Evolutionary conservation across 768 basidiomycete genomes (phyloP).

Genomic region (Gautieria morchelliformis): DNA sequence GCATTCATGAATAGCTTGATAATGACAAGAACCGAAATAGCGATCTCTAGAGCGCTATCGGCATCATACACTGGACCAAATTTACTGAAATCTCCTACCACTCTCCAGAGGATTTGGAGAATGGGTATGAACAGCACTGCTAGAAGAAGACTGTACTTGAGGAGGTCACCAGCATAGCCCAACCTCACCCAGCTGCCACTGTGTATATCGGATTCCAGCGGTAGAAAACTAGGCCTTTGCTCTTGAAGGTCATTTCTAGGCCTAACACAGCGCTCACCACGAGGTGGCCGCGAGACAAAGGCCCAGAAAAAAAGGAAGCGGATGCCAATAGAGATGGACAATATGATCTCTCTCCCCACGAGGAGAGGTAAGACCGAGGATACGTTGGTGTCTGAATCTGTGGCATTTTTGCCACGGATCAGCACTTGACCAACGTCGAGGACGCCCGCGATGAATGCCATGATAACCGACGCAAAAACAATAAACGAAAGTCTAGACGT

Average conservation of each 20-base stretch:
- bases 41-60: slow-evolving; percentile 48
- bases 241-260: slow-evolving; percentile 4
- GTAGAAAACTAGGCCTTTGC: slow-evolving; percentile 11
- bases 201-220: slow-evolving; percentile 25
- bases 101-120: slow-evolving; percentile 58
- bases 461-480: slow-evolving; percentile 47
- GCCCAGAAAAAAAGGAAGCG: slow-evolving; percentile 64
- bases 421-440: slow-evolving; percentile 54
- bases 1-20: slow-evolving; percentile 54
- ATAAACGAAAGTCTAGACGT: slow-evolving; percentile 33
- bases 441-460: slow-evolving; percentile 53
- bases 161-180: slow-evolving; percentile 43
- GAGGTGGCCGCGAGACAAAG: slow-evolving; percentile 50
- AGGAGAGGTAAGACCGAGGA: slow-evolving; percentile 29
- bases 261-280: slow-evolving; percentile 25
- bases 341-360: slow-evolving; percentile 47
- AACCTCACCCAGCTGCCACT: slow-evolving; percentile 59
- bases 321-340: slow-evolving; percentile 47
- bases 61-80: slow-evolving; percentile 45
- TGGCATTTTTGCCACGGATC: slow-evolving; percentile 23
- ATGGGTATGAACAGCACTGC: slow-evolving; percentile 37
- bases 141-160: slow-evolving; percentile 43
- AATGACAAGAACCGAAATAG: slow-evolving; percentile 48
- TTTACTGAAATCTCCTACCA: slow-evolving; percentile 26
- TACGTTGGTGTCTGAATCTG: slow-evolving; percentile 16